A percentile compares a stretch with the other conserved stretches of the same genome.
These are phyloP conservation scores for Botrytis tulipae DNA, from an alignment of 2,329 filamentous ascomycete genomes.

Conservation along the genomic window DNA sequence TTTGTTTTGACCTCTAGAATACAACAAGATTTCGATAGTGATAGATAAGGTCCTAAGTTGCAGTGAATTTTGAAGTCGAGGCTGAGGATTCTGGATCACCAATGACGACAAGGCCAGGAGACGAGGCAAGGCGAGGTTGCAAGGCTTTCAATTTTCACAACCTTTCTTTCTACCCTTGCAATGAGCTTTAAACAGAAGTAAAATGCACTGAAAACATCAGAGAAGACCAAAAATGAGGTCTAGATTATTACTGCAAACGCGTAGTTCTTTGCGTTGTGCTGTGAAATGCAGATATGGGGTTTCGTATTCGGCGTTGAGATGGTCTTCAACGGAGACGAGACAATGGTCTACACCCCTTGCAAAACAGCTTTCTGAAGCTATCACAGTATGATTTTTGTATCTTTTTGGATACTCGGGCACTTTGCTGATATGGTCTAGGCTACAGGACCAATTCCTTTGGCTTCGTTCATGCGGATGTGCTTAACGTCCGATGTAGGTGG, in stretches of 20 bases:
- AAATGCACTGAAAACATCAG: slow-evolving; percentile 25
- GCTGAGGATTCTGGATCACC: slow-evolving; percentile 14
- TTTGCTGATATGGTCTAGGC: slow-evolving; percentile 51
- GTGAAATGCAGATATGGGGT: slow-evolving; percentile 26
- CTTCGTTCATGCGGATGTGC: slow-evolving; percentile 98
- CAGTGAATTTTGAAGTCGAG: slow-evolving; percentile 5
- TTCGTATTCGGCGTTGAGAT: slow-evolving; percentile 29
- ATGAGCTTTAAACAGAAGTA: background rate
- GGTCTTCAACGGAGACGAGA: slow-evolving; percentile 35
- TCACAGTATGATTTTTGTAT: slow-evolving; percentile 58
- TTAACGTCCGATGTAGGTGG: slow-evolving; percentile 86
- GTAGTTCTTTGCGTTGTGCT: slow-evolving; percentile 31
- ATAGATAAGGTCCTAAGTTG: background rate
- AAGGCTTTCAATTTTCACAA: slow-evolving; percentile 22
- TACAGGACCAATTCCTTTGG: slow-evolving; percentile 87
- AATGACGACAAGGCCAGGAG: slow-evolving; percentile 18
- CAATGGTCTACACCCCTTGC: slow-evolving; percentile 92
- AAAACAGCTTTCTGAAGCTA: slow-evolving; percentile 81
- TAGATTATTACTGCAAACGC: slow-evolving; percentile 29
- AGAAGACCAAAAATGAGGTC: slow-evolving; percentile 33
- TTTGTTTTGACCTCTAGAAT: background rate
- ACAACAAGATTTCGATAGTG: background rate
- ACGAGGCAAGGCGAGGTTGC: slow-evolving; percentile 12
- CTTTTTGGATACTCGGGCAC: background rate
- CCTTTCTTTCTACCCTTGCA: slow-evolving; percentile 12